phyloP scores from a whole-genome alignment of 2,329 filamentous ascomycete species.

The Diaporthe capsici region DNA sequence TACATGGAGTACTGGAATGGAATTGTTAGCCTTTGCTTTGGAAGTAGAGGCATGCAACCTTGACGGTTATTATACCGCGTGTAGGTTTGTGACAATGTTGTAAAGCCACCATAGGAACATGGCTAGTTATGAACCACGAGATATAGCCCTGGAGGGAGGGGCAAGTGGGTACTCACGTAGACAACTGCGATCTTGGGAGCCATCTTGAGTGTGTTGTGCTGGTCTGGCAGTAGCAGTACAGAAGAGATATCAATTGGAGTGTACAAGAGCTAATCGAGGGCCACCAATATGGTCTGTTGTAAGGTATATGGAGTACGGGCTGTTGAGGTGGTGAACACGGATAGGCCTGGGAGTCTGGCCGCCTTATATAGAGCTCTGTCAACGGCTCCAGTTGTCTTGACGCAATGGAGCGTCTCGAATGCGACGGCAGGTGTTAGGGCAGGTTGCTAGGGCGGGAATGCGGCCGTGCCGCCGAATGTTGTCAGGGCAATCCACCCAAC shows the following conservation, averaged over 20 bases:
- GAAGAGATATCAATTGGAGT: background rate
- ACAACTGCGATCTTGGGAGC: constrained; percentile 93
- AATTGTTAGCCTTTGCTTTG: constrained; percentile 26
- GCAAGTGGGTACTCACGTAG: constrained; percentile 72
- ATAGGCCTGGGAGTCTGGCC: background rate
- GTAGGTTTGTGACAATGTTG: background rate
- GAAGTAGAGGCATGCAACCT: no score
- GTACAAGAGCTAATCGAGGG: constrained; percentile 2
- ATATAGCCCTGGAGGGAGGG: constrained; percentile 27
- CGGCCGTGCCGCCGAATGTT: constrained; percentile 18
- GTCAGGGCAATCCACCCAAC: constrained; percentile 26
- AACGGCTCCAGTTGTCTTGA: constrained; percentile 16
- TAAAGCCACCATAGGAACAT: background rate
- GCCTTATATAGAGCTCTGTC: constrained; percentile 30
- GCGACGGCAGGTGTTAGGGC: constrained; percentile 22
- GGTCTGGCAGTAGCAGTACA: constrained; percentile 17
- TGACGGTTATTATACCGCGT: no score
- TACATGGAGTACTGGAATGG: constrained; percentile 86
- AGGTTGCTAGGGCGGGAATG: constrained; percentile 9
- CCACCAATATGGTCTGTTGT: background rate
- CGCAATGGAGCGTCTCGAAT: constrained; percentile 29
- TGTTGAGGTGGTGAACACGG: background rate
- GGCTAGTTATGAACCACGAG: background rate
- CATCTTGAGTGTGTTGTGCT: constrained; percentile 68
- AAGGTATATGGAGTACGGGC: background rate